Evolutionary conservation across 2,329 filamentous ascomycete species (phyloP).

Genomic region (Neopestalotiopsis rosae): DNA sequence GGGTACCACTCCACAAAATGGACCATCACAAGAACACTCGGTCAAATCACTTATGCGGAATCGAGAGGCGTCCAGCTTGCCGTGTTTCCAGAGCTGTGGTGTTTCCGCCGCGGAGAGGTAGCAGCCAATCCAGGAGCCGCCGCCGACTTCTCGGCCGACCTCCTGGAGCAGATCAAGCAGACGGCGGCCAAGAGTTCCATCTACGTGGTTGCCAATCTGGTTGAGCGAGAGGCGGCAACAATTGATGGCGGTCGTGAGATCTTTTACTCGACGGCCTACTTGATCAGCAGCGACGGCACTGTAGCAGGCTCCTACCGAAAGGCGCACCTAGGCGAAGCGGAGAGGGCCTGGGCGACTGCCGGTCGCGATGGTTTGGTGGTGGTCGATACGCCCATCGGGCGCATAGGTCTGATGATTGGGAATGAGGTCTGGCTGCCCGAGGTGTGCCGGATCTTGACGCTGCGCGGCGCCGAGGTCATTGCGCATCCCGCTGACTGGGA

Average conservation of each 20-base stretch:
- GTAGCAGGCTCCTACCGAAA: background rate
- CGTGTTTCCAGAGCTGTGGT: conserved; percentile 6
- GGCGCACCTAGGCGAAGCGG: background rate
- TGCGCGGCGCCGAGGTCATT: conserved; percentile 7
- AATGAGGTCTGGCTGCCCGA: conserved; percentile 12
- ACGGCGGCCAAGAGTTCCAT: background rate
- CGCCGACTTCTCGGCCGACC: background rate
- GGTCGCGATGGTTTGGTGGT: conserved; percentile 2
- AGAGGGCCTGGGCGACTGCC: background rate
- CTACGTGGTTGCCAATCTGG: conserved; percentile 4
- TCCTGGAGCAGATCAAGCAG: conserved; percentile 2
- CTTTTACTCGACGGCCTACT: conserved; percentile 10
- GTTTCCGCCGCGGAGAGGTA: conserved; percentile 3
- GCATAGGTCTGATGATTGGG: conserved; percentile 11
- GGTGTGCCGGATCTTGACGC: conserved; percentile 4
- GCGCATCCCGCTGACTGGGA: conserved; percentile 12
- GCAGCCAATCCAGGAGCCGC: conserved; percentile 4
- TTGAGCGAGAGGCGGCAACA: background rate
- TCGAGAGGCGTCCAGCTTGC: background rate
- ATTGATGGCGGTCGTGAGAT: background rate
- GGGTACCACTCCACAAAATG: conserved; percentile 12
- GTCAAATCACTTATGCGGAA: background rate
- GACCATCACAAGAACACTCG: conserved; percentile 8
- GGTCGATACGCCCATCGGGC: conserved; percentile 1
- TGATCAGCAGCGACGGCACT: background rate